Evolutionary conservation across 2,329 filamentous ascomycete genomes (phyloP).

Genomic region (Fusarium praegraminearum): DNA sequence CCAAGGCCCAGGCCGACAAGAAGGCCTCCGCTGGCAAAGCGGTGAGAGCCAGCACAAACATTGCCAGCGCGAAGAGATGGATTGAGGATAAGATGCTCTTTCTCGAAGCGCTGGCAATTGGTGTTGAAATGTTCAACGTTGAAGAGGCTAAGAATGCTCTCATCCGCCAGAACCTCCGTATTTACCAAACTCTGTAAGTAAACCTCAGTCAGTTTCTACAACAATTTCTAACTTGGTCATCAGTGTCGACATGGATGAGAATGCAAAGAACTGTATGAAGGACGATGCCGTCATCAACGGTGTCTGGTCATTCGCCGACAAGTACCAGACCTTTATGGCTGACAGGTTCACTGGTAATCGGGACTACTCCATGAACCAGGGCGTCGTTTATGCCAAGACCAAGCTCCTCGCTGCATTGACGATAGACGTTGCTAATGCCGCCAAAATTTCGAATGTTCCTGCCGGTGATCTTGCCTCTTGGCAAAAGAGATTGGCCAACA

Average conservation of each 20-base stretch:
- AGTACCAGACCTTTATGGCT: conserved; percentile 15
- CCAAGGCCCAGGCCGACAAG: not conserved
- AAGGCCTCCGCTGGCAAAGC: not conserved
- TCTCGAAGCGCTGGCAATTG: conserved; percentile 13
- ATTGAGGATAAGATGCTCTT: not conserved
- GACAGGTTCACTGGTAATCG: not conserved
- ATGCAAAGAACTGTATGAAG: conserved; percentile 9
- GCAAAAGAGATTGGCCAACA: not conserved
- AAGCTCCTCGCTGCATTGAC: not conserved
- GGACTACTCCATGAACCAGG: conserved; percentile 11
- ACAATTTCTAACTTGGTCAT: not conserved
- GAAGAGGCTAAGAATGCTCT: not conserved
- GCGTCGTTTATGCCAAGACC: not conserved
- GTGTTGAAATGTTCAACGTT: conserved; percentile 16
- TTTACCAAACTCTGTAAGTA: not conserved
- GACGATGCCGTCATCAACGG: not conserved
- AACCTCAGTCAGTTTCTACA: rapidly evolving
- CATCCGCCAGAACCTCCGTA: conserved; percentile 12
- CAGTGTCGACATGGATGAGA: conserved; percentile 6
- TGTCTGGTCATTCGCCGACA: conserved; percentile 27
- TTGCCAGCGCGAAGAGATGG: not conserved
- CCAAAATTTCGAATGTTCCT: not conserved
- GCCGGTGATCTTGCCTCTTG: not conserved
- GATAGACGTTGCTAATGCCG: not conserved
- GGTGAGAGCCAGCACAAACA: not conserved